phyloP scores from a whole-genome alignment of 2,329 filamentous ascomycete species.

The Aureobasidium sp. region DNA sequence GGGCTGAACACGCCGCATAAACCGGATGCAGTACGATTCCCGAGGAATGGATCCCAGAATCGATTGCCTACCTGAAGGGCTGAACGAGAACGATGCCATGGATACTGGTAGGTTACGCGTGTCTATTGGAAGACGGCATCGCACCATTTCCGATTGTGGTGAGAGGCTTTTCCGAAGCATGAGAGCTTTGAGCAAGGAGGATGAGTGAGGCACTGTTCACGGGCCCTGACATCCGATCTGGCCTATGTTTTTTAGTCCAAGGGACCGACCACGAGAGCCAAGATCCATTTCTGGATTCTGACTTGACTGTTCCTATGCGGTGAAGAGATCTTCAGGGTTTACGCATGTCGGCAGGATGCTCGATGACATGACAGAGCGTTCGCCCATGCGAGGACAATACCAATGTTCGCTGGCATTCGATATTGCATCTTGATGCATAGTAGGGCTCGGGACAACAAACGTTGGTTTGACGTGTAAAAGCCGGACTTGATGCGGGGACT shows the following conservation, averaged over 20 bases:
- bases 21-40: neutral
- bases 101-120: slow-evolving; percentile 1
- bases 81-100: neutral
- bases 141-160: neutral
- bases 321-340: slow-evolving; percentile 8
- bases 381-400: neutral
- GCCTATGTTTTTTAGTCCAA: neutral
- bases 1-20: neutral
- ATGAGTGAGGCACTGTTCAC: neutral
- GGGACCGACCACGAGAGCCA: neutral
- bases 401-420: neutral
- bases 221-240: neutral
- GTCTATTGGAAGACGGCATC: slow-evolving; percentile 5
- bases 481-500: slow-evolving; percentile 13
- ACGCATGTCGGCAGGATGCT: neutral
- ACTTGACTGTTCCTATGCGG: neutral
- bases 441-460: neutral
- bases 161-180: neutral
- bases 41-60: slow-evolving; percentile 5
- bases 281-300: neutral
- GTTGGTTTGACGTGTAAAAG: slow-evolving; percentile 6
- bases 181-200: neutral
- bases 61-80: neutral
- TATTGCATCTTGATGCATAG: neutral
- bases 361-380: neutral